Conservation (phyloP, 1,284 basidiomycete genomes). For the Gomphus sp. region DNA sequence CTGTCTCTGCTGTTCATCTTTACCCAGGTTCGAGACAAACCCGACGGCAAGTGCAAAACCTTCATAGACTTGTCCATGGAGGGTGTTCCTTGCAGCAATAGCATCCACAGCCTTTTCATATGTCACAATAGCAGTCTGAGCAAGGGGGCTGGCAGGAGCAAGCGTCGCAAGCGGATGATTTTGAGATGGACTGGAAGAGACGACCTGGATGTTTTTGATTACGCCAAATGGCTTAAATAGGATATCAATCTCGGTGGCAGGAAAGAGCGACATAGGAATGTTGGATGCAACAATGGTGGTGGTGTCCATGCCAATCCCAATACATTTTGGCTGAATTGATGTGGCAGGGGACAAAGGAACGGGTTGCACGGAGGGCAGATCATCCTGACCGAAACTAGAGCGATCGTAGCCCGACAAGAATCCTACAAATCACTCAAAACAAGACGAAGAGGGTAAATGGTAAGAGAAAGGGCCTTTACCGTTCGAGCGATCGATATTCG, state of each 20-base stretch:
- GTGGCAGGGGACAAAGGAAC: background rate
- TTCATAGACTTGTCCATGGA: constrained; percentile 53
- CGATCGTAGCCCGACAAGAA: constrained; percentile 11
- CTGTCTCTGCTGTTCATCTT: constrained; percentile 20
- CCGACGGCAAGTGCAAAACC: constrained; percentile 37
- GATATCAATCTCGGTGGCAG: constrained; percentile 57
- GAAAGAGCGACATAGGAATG: constrained; percentile 52
- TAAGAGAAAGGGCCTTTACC: constrained; percentile 27
- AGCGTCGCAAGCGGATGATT: constrained; percentile 13
- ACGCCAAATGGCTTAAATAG: constrained; percentile 62
- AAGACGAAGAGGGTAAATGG: background rate
- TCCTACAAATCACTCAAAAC: background rate
- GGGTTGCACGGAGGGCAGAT: background rate
- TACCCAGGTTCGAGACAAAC: constrained; percentile 27
- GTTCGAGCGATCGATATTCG: constrained; percentile 72
- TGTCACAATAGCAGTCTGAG: constrained; percentile 51
- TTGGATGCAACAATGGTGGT: constrained; percentile 53
- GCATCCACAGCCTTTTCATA: constrained; percentile 45
- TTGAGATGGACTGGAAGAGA: constrained; percentile 22
- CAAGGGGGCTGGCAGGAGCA: constrained; percentile 24
- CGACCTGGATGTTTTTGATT: constrained; percentile 46
- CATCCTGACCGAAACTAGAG: background rate
- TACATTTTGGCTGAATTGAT: background rate
- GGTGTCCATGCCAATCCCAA: constrained; percentile 3
- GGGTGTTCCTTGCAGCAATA: constrained; percentile 48